Conservation (phyloP, 2,329 filamentous ascomycete species). For the Nannizziopsis barbatae region DNA sequence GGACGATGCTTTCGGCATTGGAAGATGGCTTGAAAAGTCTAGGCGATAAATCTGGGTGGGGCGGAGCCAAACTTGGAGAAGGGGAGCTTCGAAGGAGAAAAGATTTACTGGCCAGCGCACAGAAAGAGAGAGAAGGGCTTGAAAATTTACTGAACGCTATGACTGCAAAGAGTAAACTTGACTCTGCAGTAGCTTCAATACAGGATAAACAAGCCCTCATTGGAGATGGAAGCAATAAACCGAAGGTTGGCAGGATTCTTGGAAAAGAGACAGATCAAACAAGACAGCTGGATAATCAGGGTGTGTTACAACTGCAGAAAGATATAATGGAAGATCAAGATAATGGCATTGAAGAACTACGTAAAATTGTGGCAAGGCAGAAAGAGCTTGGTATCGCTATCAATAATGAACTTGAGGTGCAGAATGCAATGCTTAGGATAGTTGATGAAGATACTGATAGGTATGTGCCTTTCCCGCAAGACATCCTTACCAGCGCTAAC, state of each 20-base stretch:
- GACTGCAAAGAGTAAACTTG: conserved; percentile 40
- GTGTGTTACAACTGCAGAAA: conserved; percentile 51
- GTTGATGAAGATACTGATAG: conserved; percentile 48
- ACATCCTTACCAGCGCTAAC: neutral
- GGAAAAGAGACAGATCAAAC: conserved; percentile 50
- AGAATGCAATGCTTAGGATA: conserved; percentile 50
- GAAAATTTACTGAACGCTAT: conserved; percentile 51
- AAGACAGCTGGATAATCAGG: conserved; percentile 52
- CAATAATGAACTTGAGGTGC: conserved; percentile 50
- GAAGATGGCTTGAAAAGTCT: conserved; percentile 45
- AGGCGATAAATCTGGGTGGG: conserved; percentile 21
- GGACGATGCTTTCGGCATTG: conserved; percentile 44
- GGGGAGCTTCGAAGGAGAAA: conserved; percentile 49
- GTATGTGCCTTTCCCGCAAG: conserved; percentile 22
- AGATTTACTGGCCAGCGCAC: conserved; percentile 46
- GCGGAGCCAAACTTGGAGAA: conserved; percentile 41
- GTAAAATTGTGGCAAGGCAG: conserved; percentile 48
- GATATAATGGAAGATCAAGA: conserved; percentile 54
- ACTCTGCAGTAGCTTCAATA: conserved; percentile 37
- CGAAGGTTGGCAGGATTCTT: conserved; percentile 40
- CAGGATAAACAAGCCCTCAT: conserved; percentile 38
- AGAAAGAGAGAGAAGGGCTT: conserved; percentile 52
- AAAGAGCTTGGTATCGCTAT: conserved; percentile 53
- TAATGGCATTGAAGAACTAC: conserved; percentile 47
- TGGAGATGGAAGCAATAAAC: conserved; percentile 16